Evolutionary conservation across 768 basidiomycete genomes (phyloP), one percentile per base, ranked within the genome.

Genomic region (Cystofilobasidium macerans): DNA sequence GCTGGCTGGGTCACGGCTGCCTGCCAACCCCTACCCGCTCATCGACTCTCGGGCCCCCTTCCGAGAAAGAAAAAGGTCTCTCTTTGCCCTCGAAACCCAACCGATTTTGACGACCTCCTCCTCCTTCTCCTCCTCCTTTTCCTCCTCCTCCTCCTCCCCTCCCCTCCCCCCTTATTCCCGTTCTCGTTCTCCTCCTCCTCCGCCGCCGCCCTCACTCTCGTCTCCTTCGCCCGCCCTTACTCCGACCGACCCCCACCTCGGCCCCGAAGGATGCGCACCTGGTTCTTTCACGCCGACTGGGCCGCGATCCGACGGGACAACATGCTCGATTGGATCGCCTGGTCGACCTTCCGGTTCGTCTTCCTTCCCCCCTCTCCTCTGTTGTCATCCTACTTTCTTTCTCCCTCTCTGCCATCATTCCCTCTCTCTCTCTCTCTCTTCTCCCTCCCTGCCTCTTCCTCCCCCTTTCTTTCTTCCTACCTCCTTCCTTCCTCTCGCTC

Each of bases 201-300:
- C 36, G 8, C 62, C 22, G 36, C 62, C 43, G 26, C 69, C 57
- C 36, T n/a, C 58, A 40, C 57, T 24, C 16, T 18, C 42, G 14
- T 20, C 42, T 14, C 42, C 42, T 14, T 20, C 9, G n/a, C n/a
- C n/a, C n/a, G n/a, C n/a, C n/a, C n/a, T n/a, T n/a, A n/a, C n/a
- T n/a, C n/a, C n/a, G n/a, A n/a, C n/a, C n/a, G n/a, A n/a, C n/a
- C n/a, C n/a, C n/a, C n/a, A n/a, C n/a, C n/a, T n/a, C n/a, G n/a
- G n/a, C n/a, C 12, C 63, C 71, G 72, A 54, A 87, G 89, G 22
- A 36, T 67, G 20, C 36, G 65, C 56, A 67, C 65, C 4, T 67
- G 65, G 89, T 93, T 93, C 74, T 77, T 81, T 64, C 84, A 83
- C 70, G 83, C 80, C 20, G 83, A 84, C 0, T 94, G 87, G 86